A percentile compares a stretch with the other conserved stretches of the same genome.
phyloP scores from a whole-genome alignment of 805 yeast genomes.

The Pichia thaimueangensis region DNA sequence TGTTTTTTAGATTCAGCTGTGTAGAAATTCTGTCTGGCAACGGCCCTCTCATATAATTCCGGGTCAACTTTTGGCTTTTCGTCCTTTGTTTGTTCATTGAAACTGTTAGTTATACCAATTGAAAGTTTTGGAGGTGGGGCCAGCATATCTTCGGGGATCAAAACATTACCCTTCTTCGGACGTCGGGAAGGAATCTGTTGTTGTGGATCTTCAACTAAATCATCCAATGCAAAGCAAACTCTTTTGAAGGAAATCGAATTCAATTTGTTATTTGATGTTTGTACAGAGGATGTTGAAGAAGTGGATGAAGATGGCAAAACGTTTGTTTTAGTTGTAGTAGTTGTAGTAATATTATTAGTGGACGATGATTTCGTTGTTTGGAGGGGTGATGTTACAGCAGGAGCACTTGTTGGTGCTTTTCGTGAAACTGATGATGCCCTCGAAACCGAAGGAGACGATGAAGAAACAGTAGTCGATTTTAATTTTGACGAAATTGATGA shows the following conservation, averaged over 20 bases:
- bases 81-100: conserved; percentile 26
- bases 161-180: conserved; percentile 48
- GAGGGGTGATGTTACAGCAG: neutral
- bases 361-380: neutral
- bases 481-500: conserved; percentile 32
- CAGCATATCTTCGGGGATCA: conserved; percentile 59
- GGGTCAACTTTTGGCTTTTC: conserved; percentile 32
- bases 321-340: neutral
- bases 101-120: conserved; percentile 57
- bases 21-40: conserved; percentile 51
- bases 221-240: conserved; percentile 46
- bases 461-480: conserved; percentile 13
- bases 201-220: conserved; percentile 47
- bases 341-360: neutral
- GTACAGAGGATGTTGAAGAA: neutral
- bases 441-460: neutral
- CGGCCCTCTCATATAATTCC: conserved; percentile 47
- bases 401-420: conserved; percentile 2
- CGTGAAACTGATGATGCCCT: conserved; percentile 1
- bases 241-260: conserved; percentile 35
- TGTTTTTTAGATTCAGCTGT: conserved; percentile 60
- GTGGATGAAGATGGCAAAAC: neutral
- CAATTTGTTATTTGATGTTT: conserved; percentile 6
- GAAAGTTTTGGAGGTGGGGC: conserved; percentile 60
- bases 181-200: conserved; percentile 55